Percentiles rank a stretch among this genome's conserved stretches.
Conservation (phyloP, 1,284 basidiomycete species). For the Leccinum griseonigrum region DNA sequence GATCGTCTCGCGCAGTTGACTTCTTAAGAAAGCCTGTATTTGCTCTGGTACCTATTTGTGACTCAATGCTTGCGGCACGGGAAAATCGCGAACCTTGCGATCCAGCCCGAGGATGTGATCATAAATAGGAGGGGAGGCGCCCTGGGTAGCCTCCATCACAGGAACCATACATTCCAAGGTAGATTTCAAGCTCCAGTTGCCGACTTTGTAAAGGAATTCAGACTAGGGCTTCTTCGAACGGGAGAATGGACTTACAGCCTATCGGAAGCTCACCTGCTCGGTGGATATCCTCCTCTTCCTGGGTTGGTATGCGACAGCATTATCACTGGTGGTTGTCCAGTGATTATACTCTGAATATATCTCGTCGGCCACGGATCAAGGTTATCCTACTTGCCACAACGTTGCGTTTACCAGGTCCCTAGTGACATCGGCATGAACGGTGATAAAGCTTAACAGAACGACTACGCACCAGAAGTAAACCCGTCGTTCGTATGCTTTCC, state of each 20-base stretch:
- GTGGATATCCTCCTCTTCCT: constrained; percentile 42
- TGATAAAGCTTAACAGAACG: neutral
- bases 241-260: constrained; percentile 40
- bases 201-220: constrained; percentile 35
- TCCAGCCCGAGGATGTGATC: constrained; percentile 44
- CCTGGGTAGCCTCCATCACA: constrained; percentile 41
- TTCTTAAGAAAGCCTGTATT: constrained; percentile 45
- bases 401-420: constrained; percentile 43
- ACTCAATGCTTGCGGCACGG: constrained; percentile 20
- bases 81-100: constrained; percentile 40
- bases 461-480: constrained; percentile 46
- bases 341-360: constrained; percentile 39
- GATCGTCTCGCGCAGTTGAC: constrained; percentile 43
- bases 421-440: neutral
- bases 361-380: neutral
- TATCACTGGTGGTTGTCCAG: constrained; percentile 48
- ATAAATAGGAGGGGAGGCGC: constrained; percentile 44
- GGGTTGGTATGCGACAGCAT: constrained; percentile 42
- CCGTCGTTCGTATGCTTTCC: constrained; percentile 51
- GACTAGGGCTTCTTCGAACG: neutral
- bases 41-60: constrained; percentile 35
- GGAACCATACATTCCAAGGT: constrained; percentile 42
- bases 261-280: constrained; percentile 41
- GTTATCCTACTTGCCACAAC: constrained; percentile 38
- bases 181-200: constrained; percentile 45